Conservation (phyloP, 129 eudicot genomes). For the Rutidosis leptorrhynchoides region DNA sequence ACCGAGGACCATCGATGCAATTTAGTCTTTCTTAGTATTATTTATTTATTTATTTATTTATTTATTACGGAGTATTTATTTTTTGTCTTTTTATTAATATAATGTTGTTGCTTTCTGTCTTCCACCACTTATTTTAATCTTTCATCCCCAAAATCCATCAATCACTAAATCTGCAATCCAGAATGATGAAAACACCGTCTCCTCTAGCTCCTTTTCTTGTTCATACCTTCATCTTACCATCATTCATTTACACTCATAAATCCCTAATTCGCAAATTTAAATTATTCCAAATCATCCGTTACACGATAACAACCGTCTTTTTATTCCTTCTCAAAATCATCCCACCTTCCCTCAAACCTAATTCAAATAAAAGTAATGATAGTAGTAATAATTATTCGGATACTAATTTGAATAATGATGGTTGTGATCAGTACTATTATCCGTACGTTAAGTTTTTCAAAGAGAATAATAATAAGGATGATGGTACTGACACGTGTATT, state of each 20-base stretch:
- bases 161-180: not conserved
- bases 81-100: not conserved
- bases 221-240: conserved; percentile 42
- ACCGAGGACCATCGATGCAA: too few relatives aligned
- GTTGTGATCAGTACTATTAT: not conserved
- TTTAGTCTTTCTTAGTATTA: too few relatives aligned
- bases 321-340: conserved; percentile 45
- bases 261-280: conserved; percentile 38
- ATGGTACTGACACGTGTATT: conserved; percentile 42
- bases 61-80: too few relatives aligned
- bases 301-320: conserved; percentile 35
- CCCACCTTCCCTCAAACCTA: conserved; percentile 27
- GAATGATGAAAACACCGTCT: conserved; percentile 28
- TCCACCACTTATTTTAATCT: conserved; percentile 4
- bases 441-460: conserved; percentile 8
- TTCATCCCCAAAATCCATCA: not conserved
- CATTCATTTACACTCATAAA: conserved; percentile 47
- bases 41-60: too few relatives aligned
- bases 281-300: conserved; percentile 41
- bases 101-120: not conserved
- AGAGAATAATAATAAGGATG: not conserved
- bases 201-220: conserved; percentile 49
- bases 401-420: not conserved
- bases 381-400: not conserved
- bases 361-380: not conserved